Evolutionary conservation across 2,329 filamentous ascomycete species (phyloP).

Genomic region (Aspergillus sp.): DNA sequence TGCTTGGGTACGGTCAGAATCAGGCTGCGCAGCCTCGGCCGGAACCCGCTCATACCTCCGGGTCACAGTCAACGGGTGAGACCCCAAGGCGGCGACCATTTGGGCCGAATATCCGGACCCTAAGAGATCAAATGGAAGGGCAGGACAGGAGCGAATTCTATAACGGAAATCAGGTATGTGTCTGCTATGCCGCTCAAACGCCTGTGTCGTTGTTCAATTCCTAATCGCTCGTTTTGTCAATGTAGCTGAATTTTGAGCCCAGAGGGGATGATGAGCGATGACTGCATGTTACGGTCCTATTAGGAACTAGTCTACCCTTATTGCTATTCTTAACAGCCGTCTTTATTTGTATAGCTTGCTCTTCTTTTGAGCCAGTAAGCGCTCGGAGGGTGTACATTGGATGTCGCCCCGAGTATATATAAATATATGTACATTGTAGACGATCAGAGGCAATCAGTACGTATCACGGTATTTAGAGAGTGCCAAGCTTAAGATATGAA

Average conservation of each 20-base stretch:
- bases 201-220: neutral
- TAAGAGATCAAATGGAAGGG: conserved; percentile 59
- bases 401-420: too few relatives aligned
- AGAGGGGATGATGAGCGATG: conserved; percentile 22
- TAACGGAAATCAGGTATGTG: conserved; percentile 83
- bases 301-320: neutral
- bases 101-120: conserved; percentile 54
- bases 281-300: neutral
- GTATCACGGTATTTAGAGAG: neutral
- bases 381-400: too few relatives aligned
- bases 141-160: conserved; percentile 74
- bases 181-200: neutral
- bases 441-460: neutral
- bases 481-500: conserved; percentile 4
- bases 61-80: conserved; percentile 13
- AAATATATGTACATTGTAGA: too few relatives aligned
- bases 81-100: conserved; percentile 22
- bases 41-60: conserved; percentile 12
- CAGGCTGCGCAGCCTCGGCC: conserved; percentile 21
- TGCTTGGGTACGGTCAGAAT: conserved; percentile 46
- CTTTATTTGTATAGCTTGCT: neutral
- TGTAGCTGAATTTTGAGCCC: conserved; percentile 31
- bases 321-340: neutral
- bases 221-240: neutral
- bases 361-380: neutral